Base-by-base conservation (phyloP, 106 monocot species). In the Amphibolis antarctica region DNA sequence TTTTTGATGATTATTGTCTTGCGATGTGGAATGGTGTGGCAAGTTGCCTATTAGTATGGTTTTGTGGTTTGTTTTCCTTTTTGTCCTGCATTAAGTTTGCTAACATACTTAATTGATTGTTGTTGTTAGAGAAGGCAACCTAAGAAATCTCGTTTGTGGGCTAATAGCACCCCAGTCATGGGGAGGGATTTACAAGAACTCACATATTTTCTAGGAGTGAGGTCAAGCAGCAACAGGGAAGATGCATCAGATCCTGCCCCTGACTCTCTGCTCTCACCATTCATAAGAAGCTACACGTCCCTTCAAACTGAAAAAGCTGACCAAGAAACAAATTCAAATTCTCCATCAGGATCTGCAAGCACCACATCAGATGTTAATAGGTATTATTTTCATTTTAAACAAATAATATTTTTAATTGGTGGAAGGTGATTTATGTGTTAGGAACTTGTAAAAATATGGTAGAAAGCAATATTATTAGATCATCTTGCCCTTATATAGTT, bases 251-350 rank as follows among this genome's bases (percentile, higher is more conserved):
- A 76, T 62, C 29, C 67, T 65, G 59, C 65, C 19, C 60, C 80
- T 27, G 80, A 76, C 59, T 76, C 80, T 12, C 67, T 76, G 22
- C 71, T 80, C 47, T 76, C 67, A 23, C 46, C 71, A 24, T 80
- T 80, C 44, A 21, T 76, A n/a, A 70, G 72, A n/a, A 70, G 72
- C 28, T 4, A 36, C 66, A n/a, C 48, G 20, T 43, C 10, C n/a
- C 19, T 59, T 53, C 46, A 17, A n/a, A 60, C n/a, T 20, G 42
- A 36, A 60, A 60, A 17, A n/a, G 18, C 5, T 43, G 36, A 22
- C n/a, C 31, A 44, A 44, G 20, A 60, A 42, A 42, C 42, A 4
- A 60, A 11, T 60, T 10, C 7, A 53, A 53, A 53, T 23, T 21
- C 53, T 52, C 21, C 10, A 10, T 53, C 48, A 12, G n/a, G 48